Conservation (phyloP, 306 rosid genomes). For the Cajanus cajan region DNA sequence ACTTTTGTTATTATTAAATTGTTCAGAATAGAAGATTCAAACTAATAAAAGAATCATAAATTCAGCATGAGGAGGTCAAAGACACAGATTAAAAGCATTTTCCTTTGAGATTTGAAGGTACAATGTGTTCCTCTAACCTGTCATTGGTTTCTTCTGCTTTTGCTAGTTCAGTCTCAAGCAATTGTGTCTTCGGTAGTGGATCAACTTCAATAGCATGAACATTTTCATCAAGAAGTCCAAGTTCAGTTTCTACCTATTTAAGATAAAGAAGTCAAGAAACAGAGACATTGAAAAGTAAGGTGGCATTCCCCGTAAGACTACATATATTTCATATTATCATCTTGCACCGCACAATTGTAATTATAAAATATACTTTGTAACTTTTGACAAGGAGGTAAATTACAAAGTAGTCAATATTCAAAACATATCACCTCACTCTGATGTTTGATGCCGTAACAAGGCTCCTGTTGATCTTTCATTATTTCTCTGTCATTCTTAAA, state of each 20-base stretch:
- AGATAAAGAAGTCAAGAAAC: constrained; percentile 22
- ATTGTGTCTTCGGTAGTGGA: constrained; percentile 49
- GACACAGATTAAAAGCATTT: neutral
- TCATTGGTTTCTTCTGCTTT: constrained; percentile 64
- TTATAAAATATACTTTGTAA: neutral
- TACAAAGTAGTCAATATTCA: constrained; percentile 22
- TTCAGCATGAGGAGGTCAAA: neutral
- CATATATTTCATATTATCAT: constrained; percentile 10
- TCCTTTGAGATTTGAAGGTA: constrained; percentile 18
- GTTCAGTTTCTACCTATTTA: constrained; percentile 60
- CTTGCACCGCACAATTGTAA: neutral
- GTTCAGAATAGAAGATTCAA: neutral
- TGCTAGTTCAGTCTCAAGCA: constrained; percentile 58
- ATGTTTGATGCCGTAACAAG: constrained; percentile 34
- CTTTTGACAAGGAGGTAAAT: constrained; percentile 24
- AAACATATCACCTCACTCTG: constrained; percentile 60
- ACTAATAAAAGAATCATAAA: neutral
- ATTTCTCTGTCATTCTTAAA: constrained; percentile 56
- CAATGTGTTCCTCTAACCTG: constrained; percentile 45
- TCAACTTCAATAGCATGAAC: constrained; percentile 49
- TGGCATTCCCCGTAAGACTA: constrained; percentile 4
- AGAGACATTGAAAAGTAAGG: constrained; percentile 26
- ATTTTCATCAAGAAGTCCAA: constrained; percentile 53
- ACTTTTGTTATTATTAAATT: neutral
- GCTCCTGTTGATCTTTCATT: constrained; percentile 49